A percentile compares a stretch with the other conserved stretches of the same genome.
phyloP scores from a whole-genome alignment of 805 yeast species.

The Candida michaelii region DNA sequence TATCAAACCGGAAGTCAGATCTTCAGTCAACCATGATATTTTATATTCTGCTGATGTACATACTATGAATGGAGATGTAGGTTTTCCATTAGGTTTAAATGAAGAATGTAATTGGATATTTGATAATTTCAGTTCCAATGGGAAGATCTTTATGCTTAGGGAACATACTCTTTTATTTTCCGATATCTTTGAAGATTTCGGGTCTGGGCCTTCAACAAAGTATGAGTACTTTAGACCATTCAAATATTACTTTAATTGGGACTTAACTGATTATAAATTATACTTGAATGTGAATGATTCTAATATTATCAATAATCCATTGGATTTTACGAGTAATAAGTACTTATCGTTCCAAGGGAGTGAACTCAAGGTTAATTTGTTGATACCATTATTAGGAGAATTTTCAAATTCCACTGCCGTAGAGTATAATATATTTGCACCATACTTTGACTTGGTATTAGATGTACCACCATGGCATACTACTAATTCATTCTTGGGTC shows the following conservation, averaged over 20 bases:
- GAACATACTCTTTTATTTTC: conserved; percentile 77
- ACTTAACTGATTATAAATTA: conserved; percentile 53
- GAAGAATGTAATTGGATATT: conserved; percentile 71
- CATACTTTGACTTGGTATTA: conserved; percentile 58
- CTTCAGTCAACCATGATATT: conserved; percentile 89
- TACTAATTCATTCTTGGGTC: conserved; percentile 62
- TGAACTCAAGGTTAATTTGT: conserved; percentile 43
- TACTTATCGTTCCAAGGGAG: conserved; percentile 75
- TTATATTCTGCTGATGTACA: conserved; percentile 64
- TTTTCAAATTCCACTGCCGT: conserved; percentile 53
- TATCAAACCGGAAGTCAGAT: conserved; percentile 58
- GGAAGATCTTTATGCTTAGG: conserved; percentile 65
- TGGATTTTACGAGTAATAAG: conserved; percentile 78
- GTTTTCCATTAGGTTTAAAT: conserved; percentile 83
- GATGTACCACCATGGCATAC: conserved; percentile 95
- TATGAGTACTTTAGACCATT: conserved; percentile 80
- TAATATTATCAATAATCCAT: conserved; percentile 85
- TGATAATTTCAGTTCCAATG: conserved; percentile 48
- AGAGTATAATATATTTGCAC: conserved; percentile 52
- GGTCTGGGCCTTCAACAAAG: conserved; percentile 65
- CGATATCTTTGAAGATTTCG: conserved; percentile 76
- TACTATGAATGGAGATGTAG: conserved; percentile 52
- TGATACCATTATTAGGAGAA: conserved; percentile 60
- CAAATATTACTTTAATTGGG: conserved; percentile 61
- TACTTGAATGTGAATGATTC: conserved; percentile 81